Evolutionary conservation across 257 asterid genomes (phyloP).

Genomic region (Jacaranda copaia): DNA sequence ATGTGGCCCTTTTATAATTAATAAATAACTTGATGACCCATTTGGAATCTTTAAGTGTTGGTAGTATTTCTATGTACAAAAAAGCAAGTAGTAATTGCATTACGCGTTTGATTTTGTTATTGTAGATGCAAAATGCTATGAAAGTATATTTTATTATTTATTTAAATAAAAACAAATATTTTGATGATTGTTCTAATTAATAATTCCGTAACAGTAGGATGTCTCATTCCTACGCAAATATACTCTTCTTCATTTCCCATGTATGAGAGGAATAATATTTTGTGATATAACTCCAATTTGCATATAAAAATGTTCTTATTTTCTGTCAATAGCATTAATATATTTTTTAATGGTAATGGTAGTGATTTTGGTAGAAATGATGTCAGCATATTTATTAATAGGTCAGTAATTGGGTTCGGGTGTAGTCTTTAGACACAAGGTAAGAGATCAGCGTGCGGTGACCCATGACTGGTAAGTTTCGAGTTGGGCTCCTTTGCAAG

Average conservation of each 20-base stretch:
- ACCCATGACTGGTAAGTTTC: no score
- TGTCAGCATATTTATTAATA: no score
- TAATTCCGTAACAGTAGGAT: not conserved
- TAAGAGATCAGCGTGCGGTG: no score
- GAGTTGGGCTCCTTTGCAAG: no score
- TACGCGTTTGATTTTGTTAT: conserved; percentile 21
- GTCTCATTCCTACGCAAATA: not conserved
- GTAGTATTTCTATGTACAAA: not conserved
- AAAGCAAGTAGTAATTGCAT: not conserved
- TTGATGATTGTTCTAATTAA: not conserved
- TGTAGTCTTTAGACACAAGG: no score
- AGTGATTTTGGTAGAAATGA: no score
- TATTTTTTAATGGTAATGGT: no score
- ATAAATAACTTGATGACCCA: not conserved
- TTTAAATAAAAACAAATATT: no score
- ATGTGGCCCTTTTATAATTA: not conserved
- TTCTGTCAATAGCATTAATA: not conserved
- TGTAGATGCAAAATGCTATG: not conserved
- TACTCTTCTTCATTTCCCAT: not conserved
- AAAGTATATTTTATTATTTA: not conserved
- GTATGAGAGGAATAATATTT: not conserved
- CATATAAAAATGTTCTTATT: not conserved
- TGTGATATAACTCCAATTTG: not conserved
- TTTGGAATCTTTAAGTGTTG: not conserved
- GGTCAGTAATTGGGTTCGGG: no score